A percentile compares a stretch with the other conserved stretches of the same genome.
Evolutionary conservation across 768 basidiomycete species (phyloP).

Genomic region (Pulveroboletus frians): DNA sequence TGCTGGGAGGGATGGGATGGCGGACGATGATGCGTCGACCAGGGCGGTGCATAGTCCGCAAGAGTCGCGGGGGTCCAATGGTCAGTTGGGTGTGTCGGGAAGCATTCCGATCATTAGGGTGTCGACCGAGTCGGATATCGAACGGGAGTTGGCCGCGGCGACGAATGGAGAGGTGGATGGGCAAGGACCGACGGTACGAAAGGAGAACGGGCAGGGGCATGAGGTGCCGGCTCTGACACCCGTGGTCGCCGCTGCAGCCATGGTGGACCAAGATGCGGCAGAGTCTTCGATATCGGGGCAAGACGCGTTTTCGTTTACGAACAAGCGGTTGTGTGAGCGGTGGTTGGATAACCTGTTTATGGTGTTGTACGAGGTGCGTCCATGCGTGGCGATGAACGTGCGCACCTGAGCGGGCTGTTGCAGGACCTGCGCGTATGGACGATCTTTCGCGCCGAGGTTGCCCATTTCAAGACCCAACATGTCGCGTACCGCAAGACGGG

Average conservation of each 20-base stretch:
- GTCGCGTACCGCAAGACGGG: conserved; percentile 97
- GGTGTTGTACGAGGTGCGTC: conserved; percentile 88
- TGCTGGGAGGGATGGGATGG: neutral
- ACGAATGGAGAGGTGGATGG: conserved; percentile 18
- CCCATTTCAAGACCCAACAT: conserved; percentile 98
- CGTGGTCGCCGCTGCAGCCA: conserved; percentile 37
- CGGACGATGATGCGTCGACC: conserved; percentile 70
- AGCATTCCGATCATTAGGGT: conserved; percentile 71
- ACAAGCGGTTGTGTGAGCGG: conserved; percentile 93
- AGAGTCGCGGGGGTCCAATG: conserved; percentile 26
- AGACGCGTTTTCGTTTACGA: conserved; percentile 86
- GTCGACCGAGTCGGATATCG: conserved; percentile 63
- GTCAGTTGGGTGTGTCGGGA: conserved; percentile 3
- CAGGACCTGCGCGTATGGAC: conserved; percentile 97
- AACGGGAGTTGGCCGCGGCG: conserved; percentile 35
- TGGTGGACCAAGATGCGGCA: conserved; percentile 22
- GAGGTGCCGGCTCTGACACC: conserved; percentile 32
- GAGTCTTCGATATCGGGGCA: conserved; percentile 30
- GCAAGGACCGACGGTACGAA: neutral
- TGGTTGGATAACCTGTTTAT: conserved; percentile 99
- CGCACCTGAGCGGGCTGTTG: neutral
- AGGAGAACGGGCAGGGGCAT: conserved; percentile 18
- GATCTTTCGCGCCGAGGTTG: conserved; percentile 96
- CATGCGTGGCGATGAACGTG: neutral
- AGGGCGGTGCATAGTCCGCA: conserved; percentile 45